These are phyloP conservation scores for Escallonia herrerae DNA, from an alignment of 129 eudicot genomes.

Conservation along the genomic window DNA sequence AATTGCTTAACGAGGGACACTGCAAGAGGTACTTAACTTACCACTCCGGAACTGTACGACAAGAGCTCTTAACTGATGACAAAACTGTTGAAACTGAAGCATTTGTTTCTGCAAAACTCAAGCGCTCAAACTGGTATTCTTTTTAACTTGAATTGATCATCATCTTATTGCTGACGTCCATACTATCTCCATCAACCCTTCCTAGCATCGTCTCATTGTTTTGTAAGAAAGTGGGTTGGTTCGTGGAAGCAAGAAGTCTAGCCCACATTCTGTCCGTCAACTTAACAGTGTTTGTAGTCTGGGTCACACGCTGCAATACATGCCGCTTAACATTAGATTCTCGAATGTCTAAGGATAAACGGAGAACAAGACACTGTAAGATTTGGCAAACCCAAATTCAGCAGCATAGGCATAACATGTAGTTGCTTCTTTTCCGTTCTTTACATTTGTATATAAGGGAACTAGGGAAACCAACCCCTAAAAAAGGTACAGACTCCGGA, in stretches of 20 bases:
- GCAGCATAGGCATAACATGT: no score
- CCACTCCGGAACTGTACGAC: neutral
- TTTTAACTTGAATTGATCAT: slow-evolving; percentile 26
- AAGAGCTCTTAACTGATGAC: neutral
- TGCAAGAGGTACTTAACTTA: neutral
- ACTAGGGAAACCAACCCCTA: no score
- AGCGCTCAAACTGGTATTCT: neutral
- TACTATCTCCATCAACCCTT: slow-evolving; percentile 23
- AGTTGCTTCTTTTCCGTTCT: no score
- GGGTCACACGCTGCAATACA: slow-evolving; percentile 67
- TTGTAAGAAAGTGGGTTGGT: slow-evolving; percentile 61
- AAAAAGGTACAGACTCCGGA: no score
- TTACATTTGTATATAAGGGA: no score
- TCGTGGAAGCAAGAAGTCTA: slow-evolving; percentile 77
- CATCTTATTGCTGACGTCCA: slow-evolving; percentile 24
- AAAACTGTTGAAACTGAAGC: neutral
- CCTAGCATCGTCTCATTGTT: slow-evolving; percentile 28
- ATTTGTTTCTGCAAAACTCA: neutral
- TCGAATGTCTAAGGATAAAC: neutral
- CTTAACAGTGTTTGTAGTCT: slow-evolving; percentile 55
- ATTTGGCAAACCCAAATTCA: neutral
- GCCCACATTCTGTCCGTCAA: slow-evolving; percentile 93
- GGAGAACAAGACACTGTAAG: neutral
- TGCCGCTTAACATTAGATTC: slow-evolving; percentile 4
- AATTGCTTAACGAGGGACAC: no score